A percentile compares a stretch with the other conserved stretches of the same genome.
Conservation (phyloP, 2,329 filamentous ascomycete species). For the Catunica adiposa region DNA sequence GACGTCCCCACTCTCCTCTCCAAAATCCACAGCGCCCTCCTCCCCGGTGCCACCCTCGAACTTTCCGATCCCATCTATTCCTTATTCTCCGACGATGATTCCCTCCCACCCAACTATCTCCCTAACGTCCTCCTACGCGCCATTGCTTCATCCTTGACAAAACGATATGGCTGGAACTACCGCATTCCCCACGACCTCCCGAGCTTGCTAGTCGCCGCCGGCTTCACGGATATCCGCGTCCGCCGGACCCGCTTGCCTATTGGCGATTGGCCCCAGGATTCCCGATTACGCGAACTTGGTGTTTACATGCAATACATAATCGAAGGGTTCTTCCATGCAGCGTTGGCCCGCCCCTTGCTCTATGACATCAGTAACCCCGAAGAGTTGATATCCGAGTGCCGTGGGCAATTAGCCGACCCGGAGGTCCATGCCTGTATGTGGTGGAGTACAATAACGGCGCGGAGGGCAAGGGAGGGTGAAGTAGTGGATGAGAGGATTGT, state of each 20-base stretch:
- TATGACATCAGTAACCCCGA: conserved; percentile 22
- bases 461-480: conserved; percentile 21
- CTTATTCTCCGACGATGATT: conserved; percentile 22
- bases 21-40: conserved; percentile 26
- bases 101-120: conserved; percentile 17
- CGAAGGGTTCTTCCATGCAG: conserved; percentile 22
- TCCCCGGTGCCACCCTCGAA: conserved; percentile 27
- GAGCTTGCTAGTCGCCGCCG: conserved; percentile 19
- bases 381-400: conserved; percentile 21
- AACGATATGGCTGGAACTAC: conserved; percentile 21
- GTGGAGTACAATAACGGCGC: conserved; percentile 25
- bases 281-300: conserved; percentile 23
- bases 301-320: conserved; percentile 23
- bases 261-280: conserved; percentile 24
- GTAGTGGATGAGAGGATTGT: neutral
- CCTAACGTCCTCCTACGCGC: conserved; percentile 22
- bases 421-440: conserved; percentile 22
- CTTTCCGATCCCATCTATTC: conserved; percentile 23
- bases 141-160: conserved; percentile 20
- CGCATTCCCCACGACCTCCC: conserved; percentile 16
- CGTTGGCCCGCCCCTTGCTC: conserved; percentile 21
- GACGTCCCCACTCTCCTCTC: conserved; percentile 33
- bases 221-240: conserved; percentile 23
- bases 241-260: conserved; percentile 21
- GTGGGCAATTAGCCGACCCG: conserved; percentile 21